phyloP scores from a whole-genome alignment of 2,329 filamentous ascomycete species.

The Neonectria neomacrospora region DNA sequence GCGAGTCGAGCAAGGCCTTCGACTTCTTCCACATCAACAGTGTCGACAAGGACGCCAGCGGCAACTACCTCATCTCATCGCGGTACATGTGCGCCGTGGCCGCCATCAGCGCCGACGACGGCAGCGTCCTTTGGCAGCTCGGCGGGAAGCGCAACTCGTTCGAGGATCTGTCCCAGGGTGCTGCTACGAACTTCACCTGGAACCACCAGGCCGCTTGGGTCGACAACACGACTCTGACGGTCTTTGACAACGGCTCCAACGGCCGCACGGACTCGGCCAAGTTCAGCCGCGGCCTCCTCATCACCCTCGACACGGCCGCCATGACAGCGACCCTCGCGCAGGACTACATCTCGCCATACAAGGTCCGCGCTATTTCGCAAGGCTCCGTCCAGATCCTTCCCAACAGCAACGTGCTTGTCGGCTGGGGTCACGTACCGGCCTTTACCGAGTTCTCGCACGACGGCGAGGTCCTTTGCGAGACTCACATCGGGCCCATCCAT shows the following conservation, averaged over 20 bases:
- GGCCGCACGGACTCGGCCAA: slow-evolving; percentile 28
- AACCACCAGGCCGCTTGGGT: slow-evolving; percentile 63
- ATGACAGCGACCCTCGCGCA: slow-evolving; percentile 51
- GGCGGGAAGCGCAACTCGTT: slow-evolving; percentile 59
- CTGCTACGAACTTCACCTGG: slow-evolving; percentile 55
- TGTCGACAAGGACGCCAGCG: slow-evolving; percentile 60
- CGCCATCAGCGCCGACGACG: slow-evolving; percentile 59
- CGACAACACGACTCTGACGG: slow-evolving; percentile 62
- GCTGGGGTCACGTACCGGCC: slow-evolving; percentile 65
- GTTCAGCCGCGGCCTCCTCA: slow-evolving; percentile 42
- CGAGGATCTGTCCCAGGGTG: slow-evolving; percentile 47
- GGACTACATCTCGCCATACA: slow-evolving; percentile 58
- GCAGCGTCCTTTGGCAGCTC: slow-evolving; percentile 63
- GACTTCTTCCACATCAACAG: slow-evolving; percentile 70
- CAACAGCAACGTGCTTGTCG: slow-evolving; percentile 64
- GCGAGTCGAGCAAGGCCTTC: slow-evolving; percentile 50
- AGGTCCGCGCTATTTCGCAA: slow-evolving; percentile 51
- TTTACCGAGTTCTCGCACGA: slow-evolving; percentile 59
- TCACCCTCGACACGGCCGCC: slow-evolving; percentile 36
- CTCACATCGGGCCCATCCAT: slow-evolving; percentile 55
- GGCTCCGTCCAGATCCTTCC: slow-evolving; percentile 64
- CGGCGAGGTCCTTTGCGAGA: slow-evolving; percentile 64
- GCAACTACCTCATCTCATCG: slow-evolving; percentile 66
- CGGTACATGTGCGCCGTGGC: slow-evolving; percentile 60
- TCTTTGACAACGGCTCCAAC: slow-evolving; percentile 51